Evolutionary conservation across 1,284 basidiomycete genomes (phyloP).

Genomic region (Ceratobasidium papillatum): DNA sequence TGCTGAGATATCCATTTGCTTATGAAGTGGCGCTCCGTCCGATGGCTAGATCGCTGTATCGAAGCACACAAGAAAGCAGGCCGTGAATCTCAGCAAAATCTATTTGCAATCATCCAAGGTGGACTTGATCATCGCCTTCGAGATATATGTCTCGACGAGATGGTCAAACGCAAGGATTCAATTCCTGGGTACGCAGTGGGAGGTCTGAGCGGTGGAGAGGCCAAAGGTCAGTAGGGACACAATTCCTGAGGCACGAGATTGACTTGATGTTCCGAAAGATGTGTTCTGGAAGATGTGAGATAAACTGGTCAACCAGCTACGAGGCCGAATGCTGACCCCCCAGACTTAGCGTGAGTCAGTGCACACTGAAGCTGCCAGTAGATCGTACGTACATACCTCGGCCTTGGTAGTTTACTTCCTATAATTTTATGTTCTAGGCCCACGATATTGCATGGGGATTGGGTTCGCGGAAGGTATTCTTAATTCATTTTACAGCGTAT

Average conservation of each 20-base stretch:
- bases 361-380: conserved; percentile 73
- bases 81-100: conserved; percentile 69
- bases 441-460: conserved; percentile 87
- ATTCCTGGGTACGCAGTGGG: conserved; percentile 87
- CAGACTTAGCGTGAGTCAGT: conserved; percentile 74
- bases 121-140: conserved; percentile 74
- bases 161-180: conserved; percentile 73
- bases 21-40: conserved; percentile 68
- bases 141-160: conserved; percentile 77
- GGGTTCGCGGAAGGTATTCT: conserved; percentile 84
- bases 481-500: not conserved
- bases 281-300: conserved; percentile 83
- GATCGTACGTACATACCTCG: conserved; percentile 64
- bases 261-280: conserved; percentile 56
- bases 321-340: not conserved
- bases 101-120: conserved; percentile 89
- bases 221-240: conserved; percentile 68
- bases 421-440: conserved; percentile 58
- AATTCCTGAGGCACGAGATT: not conserved
- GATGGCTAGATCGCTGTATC: conserved; percentile 88
- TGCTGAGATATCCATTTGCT: too few relatives aligned
- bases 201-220: conserved; percentile 80
- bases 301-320: conserved; percentile 4
- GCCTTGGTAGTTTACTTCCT: not conserved
- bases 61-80: conserved; percentile 72